A percentile compares a stretch with the other conserved stretches of the same genome.
Conservation (phyloP, 352 stramenopile species). For the Globisporangium okanoganense region DNA sequence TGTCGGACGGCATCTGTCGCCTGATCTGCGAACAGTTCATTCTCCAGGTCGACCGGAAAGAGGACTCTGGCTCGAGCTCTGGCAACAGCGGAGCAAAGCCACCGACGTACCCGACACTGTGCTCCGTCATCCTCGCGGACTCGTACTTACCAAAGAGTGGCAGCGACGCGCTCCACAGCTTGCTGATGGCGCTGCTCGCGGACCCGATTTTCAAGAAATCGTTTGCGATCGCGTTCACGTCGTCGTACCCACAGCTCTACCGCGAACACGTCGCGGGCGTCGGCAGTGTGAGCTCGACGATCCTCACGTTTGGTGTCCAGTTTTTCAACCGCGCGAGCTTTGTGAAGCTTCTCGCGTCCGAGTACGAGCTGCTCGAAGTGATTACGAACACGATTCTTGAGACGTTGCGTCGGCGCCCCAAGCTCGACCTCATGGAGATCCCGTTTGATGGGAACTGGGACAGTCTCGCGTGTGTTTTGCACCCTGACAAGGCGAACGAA, state of each 20-base stretch:
- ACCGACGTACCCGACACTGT: slow-evolving; percentile 53
- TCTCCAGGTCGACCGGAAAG: not conserved
- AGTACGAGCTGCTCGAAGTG: slow-evolving; percentile 74
- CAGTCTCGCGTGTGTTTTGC: slow-evolving; percentile 36
- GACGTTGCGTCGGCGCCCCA: slow-evolving; percentile 60
- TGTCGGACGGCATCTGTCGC: slow-evolving; percentile 76
- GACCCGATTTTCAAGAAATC: slow-evolving; percentile 96
- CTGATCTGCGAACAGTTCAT: slow-evolving; percentile 70
- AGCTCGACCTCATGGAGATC: slow-evolving; percentile 35
- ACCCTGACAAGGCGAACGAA: slow-evolving; percentile 27
- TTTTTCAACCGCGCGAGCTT: slow-evolving; percentile 99
- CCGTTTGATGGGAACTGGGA: slow-evolving; percentile 45
- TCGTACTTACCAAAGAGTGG: slow-evolving; percentile 75
- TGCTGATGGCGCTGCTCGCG: slow-evolving; percentile 95
- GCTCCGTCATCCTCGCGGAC: slow-evolving; percentile 82
- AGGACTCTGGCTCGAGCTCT: too few species aligned
- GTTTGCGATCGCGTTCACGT: slow-evolving; percentile 94
- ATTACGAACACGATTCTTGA: slow-evolving; percentile 67
- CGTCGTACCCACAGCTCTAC: slow-evolving; percentile 90
- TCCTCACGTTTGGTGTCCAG: slow-evolving; percentile 93
- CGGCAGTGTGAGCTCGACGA: slow-evolving; percentile 85
- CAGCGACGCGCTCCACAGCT: slow-evolving; percentile 85
- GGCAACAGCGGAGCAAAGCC: slow-evolving; percentile 5
- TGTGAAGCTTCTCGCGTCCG: slow-evolving; percentile 80
- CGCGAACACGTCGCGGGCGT: slow-evolving; percentile 68